Conservation (phyloP, 768 basidiomycete species). For the Wakefieldia striispora region DNA sequence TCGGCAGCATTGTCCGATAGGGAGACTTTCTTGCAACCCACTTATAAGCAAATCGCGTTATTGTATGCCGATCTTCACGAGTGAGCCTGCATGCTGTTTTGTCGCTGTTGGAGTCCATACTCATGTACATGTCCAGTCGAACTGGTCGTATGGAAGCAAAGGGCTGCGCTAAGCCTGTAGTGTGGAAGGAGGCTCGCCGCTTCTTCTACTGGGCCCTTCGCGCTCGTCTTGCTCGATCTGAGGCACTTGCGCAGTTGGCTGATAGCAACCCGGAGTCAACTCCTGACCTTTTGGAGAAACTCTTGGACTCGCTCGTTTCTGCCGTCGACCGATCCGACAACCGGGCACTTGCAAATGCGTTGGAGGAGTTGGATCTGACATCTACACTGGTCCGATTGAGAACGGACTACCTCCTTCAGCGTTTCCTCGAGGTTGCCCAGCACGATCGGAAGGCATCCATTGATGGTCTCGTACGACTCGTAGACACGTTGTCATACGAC, state of each 20-base stretch:
- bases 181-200: conserved; percentile 88
- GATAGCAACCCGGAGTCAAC: conserved; percentile 72
- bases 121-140: conserved; percentile 52
- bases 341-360: conserved; percentile 55
- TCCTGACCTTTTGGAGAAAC: conserved; percentile 59
- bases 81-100: conserved; percentile 44
- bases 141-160: conserved; percentile 97
- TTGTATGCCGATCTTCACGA: conserved; percentile 97
- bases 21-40: conserved; percentile 79
- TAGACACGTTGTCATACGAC: conserved; percentile 71
- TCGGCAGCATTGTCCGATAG: conserved; percentile 67
- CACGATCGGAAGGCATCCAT: conserved; percentile 77
- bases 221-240: conserved; percentile 70
- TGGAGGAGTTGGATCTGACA: conserved; percentile 71
- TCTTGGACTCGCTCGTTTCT: conserved; percentile 62
- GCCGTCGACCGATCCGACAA: conserved; percentile 52
- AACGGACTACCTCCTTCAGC: conserved; percentile 64
- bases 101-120: neutral
- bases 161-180: conserved; percentile 82
- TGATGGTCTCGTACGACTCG: conserved; percentile 68
- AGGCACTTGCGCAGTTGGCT: conserved; percentile 59
- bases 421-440: conserved; percentile 64
- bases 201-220: conserved; percentile 94
- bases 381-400: conserved; percentile 62
- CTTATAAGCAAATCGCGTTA: conserved; percentile 91